Conservation (phyloP, 1,284 basidiomycete species). For the Trametes hirsuta region DNA sequence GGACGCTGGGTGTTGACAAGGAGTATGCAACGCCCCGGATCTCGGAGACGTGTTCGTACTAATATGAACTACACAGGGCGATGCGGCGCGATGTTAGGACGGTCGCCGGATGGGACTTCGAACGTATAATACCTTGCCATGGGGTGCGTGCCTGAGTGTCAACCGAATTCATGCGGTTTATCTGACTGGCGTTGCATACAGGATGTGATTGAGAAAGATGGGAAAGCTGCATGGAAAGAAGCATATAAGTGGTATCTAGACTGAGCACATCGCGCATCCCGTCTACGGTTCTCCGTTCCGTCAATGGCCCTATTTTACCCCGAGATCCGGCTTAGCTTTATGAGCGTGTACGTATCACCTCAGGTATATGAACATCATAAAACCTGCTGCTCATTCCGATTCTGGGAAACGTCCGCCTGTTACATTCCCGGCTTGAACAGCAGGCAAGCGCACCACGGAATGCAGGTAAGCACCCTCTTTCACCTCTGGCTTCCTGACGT, state of each 20-base stretch:
- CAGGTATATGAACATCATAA: no score
- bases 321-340: no score
- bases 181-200: conserved; percentile 7
- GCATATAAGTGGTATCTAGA: conserved; percentile 43
- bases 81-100: conserved; percentile 75
- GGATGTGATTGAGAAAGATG: conserved; percentile 83
- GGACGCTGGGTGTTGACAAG: conserved; percentile 58
- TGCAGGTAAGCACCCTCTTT: no score
- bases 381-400: no score
- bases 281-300: no score
- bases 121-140: conserved; percentile 91
- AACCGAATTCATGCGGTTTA: neutral
- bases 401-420: no score
- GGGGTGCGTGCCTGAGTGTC: conserved; percentile 56
- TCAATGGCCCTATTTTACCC: no score
- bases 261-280: neutral
- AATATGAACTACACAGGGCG: conserved; percentile 45
- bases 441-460: no score
- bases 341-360: no score
- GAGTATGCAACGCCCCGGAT: conserved; percentile 47
- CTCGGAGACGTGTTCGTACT: neutral
- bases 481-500: neutral
- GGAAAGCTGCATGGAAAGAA: conserved; percentile 69
- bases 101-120: conserved; percentile 85
- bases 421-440: no score